Percentiles rank a stretch among this genome's conserved stretches.
Conservation (phyloP, 345 rosid species). For the Gossypium anomalum region DNA sequence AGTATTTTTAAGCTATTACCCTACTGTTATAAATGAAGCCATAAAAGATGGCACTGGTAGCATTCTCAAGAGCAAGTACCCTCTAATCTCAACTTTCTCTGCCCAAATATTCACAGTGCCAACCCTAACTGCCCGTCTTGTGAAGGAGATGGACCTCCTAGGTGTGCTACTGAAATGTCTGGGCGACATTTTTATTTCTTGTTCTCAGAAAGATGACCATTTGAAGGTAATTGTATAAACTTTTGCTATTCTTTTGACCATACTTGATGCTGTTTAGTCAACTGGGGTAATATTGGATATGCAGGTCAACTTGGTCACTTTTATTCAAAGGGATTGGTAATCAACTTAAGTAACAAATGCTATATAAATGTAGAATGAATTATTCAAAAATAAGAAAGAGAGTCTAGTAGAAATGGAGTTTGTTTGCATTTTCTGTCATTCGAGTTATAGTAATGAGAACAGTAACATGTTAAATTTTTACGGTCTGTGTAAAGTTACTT, state of each 20-base stretch:
- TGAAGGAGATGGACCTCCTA: slow-evolving; percentile 70
- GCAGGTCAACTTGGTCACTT: background rate
- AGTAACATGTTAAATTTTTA: background rate
- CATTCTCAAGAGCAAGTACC: slow-evolving; percentile 43
- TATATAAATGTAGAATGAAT: background rate
- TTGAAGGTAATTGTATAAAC: slow-evolving; percentile 51
- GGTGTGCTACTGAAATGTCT: slow-evolving; percentile 70
- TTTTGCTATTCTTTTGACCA: background rate
- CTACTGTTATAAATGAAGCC: slow-evolving; percentile 54
- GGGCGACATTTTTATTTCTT: slow-evolving; percentile 53
- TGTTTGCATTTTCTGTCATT: background rate
- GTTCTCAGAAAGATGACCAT: slow-evolving; percentile 73
- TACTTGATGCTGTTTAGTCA: background rate
- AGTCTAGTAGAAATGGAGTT: background rate
- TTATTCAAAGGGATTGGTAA: background rate
- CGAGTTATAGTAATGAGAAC: background rate
- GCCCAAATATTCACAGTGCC: slow-evolving; percentile 96
- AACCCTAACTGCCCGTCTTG: slow-evolving; percentile 83
- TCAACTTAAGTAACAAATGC: background rate
- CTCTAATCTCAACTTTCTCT: slow-evolving; percentile 64
- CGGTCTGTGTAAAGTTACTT: slow-evolving; percentile 3
- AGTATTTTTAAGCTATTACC: slow-evolving; percentile 73
- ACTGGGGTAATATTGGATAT: background rate
- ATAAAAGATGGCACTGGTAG: slow-evolving; percentile 45
- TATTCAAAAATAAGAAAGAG: background rate